These are phyloP conservation scores for Pseudomassariella vexata DNA, from an alignment of 2,329 filamentous ascomycete species.

Conservation along the genomic window DNA sequence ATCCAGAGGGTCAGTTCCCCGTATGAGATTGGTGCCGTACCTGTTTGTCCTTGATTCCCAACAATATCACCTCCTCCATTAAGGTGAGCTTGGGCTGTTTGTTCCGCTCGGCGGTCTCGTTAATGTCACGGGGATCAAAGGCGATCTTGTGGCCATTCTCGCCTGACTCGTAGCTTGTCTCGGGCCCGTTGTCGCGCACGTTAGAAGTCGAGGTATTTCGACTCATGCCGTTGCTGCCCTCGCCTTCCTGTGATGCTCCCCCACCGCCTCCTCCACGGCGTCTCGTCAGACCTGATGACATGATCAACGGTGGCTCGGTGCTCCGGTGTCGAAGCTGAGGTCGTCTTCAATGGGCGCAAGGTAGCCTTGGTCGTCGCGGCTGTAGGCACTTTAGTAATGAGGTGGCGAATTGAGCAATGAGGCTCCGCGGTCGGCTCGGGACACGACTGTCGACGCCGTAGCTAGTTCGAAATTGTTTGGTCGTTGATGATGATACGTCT, in stretches of 20 bases:
- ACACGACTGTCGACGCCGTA: too few relatives aligned
- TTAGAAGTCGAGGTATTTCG: constrained; percentile 51
- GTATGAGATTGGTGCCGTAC: constrained; percentile 41
- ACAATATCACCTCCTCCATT: constrained; percentile 95
- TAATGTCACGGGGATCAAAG: constrained; percentile 94
- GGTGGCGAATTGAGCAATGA: too few relatives aligned
- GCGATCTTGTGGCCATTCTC: constrained; percentile 99
- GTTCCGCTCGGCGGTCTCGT: constrained; percentile 89
- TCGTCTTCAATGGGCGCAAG: too few relatives aligned
- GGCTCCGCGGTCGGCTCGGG: too few relatives aligned
- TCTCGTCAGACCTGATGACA: constrained; percentile 36
- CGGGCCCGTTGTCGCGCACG: constrained; percentile 49
- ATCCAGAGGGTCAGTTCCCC: too few relatives aligned
- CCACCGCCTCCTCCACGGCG: constrained; percentile 57
- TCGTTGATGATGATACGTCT: too few relatives aligned
- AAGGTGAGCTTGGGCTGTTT: constrained; percentile 98
- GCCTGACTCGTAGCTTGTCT: constrained; percentile 83
- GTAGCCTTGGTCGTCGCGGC: too few relatives aligned
- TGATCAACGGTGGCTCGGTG: too few relatives aligned
- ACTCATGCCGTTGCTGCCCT: constrained; percentile 50
- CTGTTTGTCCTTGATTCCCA: constrained; percentile 98
- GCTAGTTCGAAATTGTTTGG: too few relatives aligned
- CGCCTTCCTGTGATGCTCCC: constrained; percentile 47
- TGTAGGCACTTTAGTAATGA: too few relatives aligned
- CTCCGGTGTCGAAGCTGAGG: too few relatives aligned